Base-by-base conservation (phyloP, 1,284 basidiomycete species). In the Austropuccinia psidii region DNA sequence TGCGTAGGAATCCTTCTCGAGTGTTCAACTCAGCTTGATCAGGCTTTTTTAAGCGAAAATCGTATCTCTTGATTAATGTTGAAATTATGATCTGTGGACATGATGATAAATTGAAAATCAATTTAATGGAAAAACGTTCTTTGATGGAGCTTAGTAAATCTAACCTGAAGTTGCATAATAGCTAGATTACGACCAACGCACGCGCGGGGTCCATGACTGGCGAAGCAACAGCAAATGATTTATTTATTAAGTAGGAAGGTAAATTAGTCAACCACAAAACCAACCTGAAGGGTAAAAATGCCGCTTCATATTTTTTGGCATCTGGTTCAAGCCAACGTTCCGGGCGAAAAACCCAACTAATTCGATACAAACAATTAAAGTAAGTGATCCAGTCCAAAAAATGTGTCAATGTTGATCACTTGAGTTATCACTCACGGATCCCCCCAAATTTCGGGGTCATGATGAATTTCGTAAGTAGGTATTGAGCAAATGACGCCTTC, bases 391-490 rank as follows among this genome's bases (percentile, higher is more conserved):
- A 47, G 41, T 37, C 43, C 8, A 19, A 29, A 49, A n/a, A 13
- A 31, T 37, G 8, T 21, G 24, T 15, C 55, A 49, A 31, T 19
- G 29, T 35, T 41, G 31, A 24, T 29, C 15, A 37, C 8, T 66
- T 21, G 11, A 52, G 35, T 41, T 11, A 17, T n/a, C 9, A 57
- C 67, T 45, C 47, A 69, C 67, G 67, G 67, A 47, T 85, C 84
- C 17, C 91, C 91, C 89, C 90, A 94, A 4, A 88, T 84, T 0
- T 77, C 79, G 65, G 80, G 78, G 78, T 90, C 86, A 58, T 89
- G 87, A 79, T 93, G 90, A 61, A 92, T 87, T 13, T 89, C 87
- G 80, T 87, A 92, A 43, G 86, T 87, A 13, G 81, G 81, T 3
- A 80, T 79, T 19, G 79, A 80, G 19, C 81, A 77, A 33, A 81